Percentiles rank a stretch among this genome's conserved stretches.
These are phyloP conservation scores for Colletotrichum nymphaeae DNA, from an alignment of 2,329 filamentous ascomycete genomes.

Conservation along the genomic window DNA sequence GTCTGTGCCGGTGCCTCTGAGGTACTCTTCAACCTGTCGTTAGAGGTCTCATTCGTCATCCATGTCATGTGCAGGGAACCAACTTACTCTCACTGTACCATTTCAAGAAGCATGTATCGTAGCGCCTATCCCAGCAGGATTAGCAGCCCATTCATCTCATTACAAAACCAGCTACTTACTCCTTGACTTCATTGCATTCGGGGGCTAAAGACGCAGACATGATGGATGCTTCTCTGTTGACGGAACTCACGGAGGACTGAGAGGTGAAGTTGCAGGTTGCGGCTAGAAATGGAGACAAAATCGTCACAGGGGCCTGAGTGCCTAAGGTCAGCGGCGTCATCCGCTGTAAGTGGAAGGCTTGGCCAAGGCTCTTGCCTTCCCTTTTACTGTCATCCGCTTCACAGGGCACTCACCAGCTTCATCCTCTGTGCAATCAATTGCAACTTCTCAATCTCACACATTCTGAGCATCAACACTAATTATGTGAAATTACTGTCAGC, in stretches of 20 bases:
- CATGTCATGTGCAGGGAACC: conserved; percentile 30
- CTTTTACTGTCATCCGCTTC: not conserved
- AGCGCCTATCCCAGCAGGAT: conserved; percentile 70
- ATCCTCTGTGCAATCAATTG: not conserved
- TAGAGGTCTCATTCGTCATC: not conserved
- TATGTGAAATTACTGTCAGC: not conserved
- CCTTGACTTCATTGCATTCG: conserved; percentile 95
- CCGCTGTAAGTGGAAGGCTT: conserved; percentile 19
- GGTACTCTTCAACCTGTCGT: conserved; percentile 74
- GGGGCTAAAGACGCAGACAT: conserved; percentile 97
- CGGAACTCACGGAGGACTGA: conserved; percentile 7
- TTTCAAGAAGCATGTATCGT: conserved; percentile 97
- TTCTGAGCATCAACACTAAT: not conserved
- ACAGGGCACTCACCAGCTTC: not conserved
- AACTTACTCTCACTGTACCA: conserved; percentile 98
- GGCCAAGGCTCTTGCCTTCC: not conserved
- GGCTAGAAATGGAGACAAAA: conserved; percentile 24
- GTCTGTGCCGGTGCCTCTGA: conserved; percentile 83
- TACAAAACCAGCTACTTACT: conserved; percentile 67
- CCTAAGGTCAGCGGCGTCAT: conserved; percentile 23
- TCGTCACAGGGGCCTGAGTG: conserved; percentile 7
- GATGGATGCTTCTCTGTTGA: conserved; percentile 2
- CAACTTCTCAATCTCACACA: not conserved
- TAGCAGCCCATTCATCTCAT: not conserved
- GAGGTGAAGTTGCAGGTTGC: conserved; percentile 17